These are phyloP conservation scores for Zostera marina DNA, from an alignment of 116 monocot genomes.

Conservation along the genomic window DNA sequence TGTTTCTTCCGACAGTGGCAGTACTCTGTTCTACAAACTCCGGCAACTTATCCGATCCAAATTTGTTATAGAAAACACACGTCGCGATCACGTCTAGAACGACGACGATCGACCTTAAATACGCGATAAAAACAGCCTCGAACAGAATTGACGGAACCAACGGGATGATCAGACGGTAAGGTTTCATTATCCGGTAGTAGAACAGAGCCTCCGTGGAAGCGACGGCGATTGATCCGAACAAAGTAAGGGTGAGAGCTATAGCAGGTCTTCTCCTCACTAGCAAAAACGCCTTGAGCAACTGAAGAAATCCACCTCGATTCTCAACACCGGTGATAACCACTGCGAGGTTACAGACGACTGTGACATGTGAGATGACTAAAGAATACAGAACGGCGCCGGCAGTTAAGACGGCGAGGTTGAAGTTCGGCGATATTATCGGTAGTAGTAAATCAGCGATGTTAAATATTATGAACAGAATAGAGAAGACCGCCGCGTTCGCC, in stretches of 20 bases:
- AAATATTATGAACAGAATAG: constrained; percentile 37
- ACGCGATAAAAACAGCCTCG: constrained; percentile 45
- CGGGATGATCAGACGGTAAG: constrained; percentile 9
- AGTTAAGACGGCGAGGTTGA: constrained; percentile 14
- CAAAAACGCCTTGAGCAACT: constrained; percentile 37
- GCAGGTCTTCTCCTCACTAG: constrained; percentile 31
- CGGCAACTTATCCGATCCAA: constrained; percentile 1
- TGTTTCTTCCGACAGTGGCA: too few relatives aligned
- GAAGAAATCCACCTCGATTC: constrained; percentile 15
- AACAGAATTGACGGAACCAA: constrained; percentile 10
- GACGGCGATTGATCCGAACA: constrained; percentile 36
- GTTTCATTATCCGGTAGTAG: constrained; percentile 39
- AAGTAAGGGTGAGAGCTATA: constrained; percentile 35
- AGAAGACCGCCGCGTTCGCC: constrained; percentile 37
- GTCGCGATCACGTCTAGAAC: constrained; percentile 50
- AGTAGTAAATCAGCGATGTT: constrained; percentile 20
- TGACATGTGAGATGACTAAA: constrained; percentile 26
- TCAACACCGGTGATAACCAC: constrained; percentile 36
- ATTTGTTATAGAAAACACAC: constrained; percentile 43
- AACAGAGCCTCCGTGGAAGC: constrained; percentile 49
- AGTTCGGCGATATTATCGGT: constrained; percentile 11
- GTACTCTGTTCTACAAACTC: background rate
- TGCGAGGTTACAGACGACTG: constrained; percentile 53
- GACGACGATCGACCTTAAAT: constrained; percentile 40
- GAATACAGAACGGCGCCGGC: constrained; percentile 42